Base-by-base conservation (phyloP, 2,329 filamentous ascomycete genomes). In the Trichoderma lentiforme region DNA sequence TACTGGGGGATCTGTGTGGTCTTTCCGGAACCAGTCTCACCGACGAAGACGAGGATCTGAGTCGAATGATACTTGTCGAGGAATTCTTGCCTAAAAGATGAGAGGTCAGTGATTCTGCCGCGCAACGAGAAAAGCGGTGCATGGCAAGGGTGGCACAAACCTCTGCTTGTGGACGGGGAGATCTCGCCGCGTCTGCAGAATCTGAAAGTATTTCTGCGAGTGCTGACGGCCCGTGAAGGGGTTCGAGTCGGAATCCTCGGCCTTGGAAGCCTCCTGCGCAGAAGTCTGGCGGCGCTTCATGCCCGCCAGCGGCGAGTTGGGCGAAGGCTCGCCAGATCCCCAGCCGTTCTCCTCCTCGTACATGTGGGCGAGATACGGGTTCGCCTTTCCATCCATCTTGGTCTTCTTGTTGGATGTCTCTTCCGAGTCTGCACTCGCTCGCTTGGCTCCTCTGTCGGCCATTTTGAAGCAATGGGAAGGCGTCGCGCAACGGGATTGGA, bases 1-100 rank as follows among this genome's bases (percentile, higher is more conserved):
- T 98, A 99, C 82, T 99, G 96, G 2, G 96, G 96, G 73, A 99
- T 98, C 86, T 99, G 96, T 0, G 96, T 99, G 5, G 96, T 99
- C 86, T 99, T 99, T 85, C 96, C 96, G 76, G 96, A 99, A 89
- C 97, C 96, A 9, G 96, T 99, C 86, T 99, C 96, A 85, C 96
- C 96, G 75, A 99, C 96, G 79, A 99, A 98, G 78, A 99, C 96
- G 73, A 99, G 90, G 76, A 99, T 98, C 83, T 99, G 96, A 28
- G 91, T 93, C 78, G 92, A 90, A 78, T 99, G 97, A 84, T 97
- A 99, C 79, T 97, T 89, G 79, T 95, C 86, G 73, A 99, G 88
- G 80, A 99, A 99, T 81, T 99, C 96, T 82, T 96, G 90, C 82
- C 93, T 93, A 43, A 43, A 71, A n/a, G 8, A n/a, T 36, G 21